A percentile compares a stretch with the other conserved stretches of the same genome.
These are phyloP conservation scores for Phlebopus sp. DNA, from an alignment of 1,284 basidiomycete species.

Conservation along the genomic window DNA sequence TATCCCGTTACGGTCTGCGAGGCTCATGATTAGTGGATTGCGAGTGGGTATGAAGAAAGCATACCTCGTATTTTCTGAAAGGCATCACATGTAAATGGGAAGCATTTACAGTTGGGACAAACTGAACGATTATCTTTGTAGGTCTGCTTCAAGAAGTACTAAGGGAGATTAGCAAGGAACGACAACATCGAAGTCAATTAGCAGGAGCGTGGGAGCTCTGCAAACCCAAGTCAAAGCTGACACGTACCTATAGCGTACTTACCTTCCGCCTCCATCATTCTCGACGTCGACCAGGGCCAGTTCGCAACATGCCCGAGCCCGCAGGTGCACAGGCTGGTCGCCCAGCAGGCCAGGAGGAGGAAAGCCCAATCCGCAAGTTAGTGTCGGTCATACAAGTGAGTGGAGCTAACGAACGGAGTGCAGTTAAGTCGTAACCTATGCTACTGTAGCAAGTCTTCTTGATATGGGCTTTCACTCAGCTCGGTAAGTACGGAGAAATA, in stretches of 20 bases:
- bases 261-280: constrained; percentile 3
- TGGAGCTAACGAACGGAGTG: constrained; percentile 1
- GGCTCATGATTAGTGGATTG: too few species aligned
- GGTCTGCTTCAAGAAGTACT: too few species aligned
- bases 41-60: too few species aligned
- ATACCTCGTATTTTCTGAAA: too few species aligned
- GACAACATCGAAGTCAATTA: too few species aligned
- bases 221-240: too few species aligned
- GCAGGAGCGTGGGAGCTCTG: too few species aligned
- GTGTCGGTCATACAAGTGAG: constrained; percentile 24
- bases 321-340: constrained; percentile 16
- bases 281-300: constrained; percentile 4
- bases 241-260: not conserved
- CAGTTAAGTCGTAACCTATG: not conserved
- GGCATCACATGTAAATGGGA: too few species aligned
- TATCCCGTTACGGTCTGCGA: not conserved
- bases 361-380: constrained; percentile 24
- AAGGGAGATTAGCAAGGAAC: too few species aligned
- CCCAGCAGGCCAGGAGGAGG: constrained; percentile 17
- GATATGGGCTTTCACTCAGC: constrained; percentile 58
- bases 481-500: constrained; percentile 43
- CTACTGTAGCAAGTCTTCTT: constrained; percentile 59
- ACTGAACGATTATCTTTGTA: too few species aligned
- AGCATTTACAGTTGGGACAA: too few species aligned
- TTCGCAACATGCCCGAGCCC: constrained; percentile 24